Evolutionary conservation across 176 grass and related monocot species (phyloP), one percentile per base, ranked within the genome.

Genomic region (Phyllostachys edulis): DNA sequence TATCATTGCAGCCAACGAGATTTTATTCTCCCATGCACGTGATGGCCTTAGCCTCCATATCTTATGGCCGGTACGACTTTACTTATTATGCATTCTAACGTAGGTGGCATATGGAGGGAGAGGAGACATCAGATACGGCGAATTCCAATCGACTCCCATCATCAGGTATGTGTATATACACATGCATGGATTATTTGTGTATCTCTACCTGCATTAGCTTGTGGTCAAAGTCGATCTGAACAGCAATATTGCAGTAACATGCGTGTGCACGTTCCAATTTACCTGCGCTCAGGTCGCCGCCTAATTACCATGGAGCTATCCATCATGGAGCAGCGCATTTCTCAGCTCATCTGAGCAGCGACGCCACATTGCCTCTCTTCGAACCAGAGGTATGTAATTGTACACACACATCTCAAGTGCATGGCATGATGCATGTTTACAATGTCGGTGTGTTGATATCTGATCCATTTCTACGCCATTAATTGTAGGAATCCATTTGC

Each of bases 21-120:
- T 86, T 86, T 86, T 86, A 90, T 90, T 86, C 88, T 67, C 27
- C 38, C 88, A 78, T 83, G 88, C 84, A 90, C 80, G 88, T 87
- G 79, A 67, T 86, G 69, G 38, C 59, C 50, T 59, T 84, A 79
- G 60, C 73, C 55, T 65, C 46, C 45, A 83, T 60, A 73, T 73
- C 66, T 82, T 79, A 49, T 76, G 29, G 38, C 37, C 9, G 49
- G 47, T 82, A 16, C 34, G 49, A 78, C 79, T 79, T 83, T 87
- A 90, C 84, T 56, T 78, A 52, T 50, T 34, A 68, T 87, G 24
- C 50, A 23, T 46, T 73, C 55, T 51, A 64, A 67, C 34, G 62
- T 76, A 91, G 89, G 84, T 90, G 85, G 26, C 76, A 23, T 91
- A 87, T 76, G 89, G 54, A 91, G 76, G 78, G 63, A 80, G 85